phyloP scores from a whole-genome alignment of 495 filamentous ascomycete species.

The Trichodelitschia bisporula region DNA sequence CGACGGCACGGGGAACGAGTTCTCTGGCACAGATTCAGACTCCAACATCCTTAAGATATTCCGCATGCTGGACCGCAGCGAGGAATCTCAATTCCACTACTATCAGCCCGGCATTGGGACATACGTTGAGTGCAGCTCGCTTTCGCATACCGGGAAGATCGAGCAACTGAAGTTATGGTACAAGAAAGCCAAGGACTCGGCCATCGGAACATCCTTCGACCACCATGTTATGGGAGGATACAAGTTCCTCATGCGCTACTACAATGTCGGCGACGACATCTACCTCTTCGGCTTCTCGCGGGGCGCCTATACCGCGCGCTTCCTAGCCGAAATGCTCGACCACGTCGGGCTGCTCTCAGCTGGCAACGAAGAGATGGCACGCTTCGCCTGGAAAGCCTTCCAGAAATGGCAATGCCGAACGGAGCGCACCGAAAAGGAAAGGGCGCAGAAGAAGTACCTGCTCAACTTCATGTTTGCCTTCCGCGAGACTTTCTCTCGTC shows the following conservation, averaged over 20 bases:
- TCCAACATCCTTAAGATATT: slow-evolving; percentile 85
- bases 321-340: slow-evolving; percentile 71
- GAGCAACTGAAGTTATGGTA: slow-evolving; percentile 52
- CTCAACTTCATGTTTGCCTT: slow-evolving; percentile 63
- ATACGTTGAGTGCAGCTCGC: slow-evolving; percentile 41
- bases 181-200: slow-evolving; percentile 62
- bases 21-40: slow-evolving; percentile 53
- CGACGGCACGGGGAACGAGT: slow-evolving; percentile 78
- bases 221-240: slow-evolving; percentile 70
- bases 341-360: slow-evolving; percentile 54
- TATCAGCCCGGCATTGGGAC: slow-evolving; percentile 71
- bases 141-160: slow-evolving; percentile 37
- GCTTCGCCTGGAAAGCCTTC: slow-evolving; percentile 77
- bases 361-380: slow-evolving; percentile 73
- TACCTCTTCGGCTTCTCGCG: slow-evolving; percentile 67
- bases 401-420: slow-evolving; percentile 56
- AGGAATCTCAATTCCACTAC: slow-evolving; percentile 34
- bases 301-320: slow-evolving; percentile 70
- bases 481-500: slow-evolving; percentile 62
- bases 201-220: slow-evolving; percentile 61
- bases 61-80: slow-evolving; percentile 32
- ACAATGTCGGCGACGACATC: slow-evolving; percentile 55
- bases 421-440: slow-evolving; percentile 27
- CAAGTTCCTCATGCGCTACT: slow-evolving; percentile 75
- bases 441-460: slow-evolving; percentile 35